Evolutionary conservation across 208 protist species (phyloP), one percentile per base, ranked within the genome.

Genomic region (Herpetomonas samuelpessoai): DNA sequence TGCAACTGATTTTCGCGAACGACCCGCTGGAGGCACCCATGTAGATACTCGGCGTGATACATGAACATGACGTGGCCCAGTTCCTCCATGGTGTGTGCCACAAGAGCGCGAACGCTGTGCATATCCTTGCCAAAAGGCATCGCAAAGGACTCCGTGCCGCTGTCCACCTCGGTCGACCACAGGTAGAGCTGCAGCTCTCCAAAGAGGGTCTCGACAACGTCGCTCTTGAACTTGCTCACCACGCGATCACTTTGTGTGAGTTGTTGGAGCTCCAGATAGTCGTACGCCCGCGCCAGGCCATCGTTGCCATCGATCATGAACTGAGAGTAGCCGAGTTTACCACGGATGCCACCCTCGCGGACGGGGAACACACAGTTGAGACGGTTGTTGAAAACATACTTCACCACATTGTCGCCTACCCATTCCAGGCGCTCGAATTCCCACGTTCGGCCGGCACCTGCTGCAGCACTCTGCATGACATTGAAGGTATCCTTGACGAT

Each of bases 211-310:
- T 96, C 89, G 12, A 96, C 83, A 1, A 93, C 81, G 71, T 96
- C 89, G 65, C 85, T 92, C 59, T 96, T 96, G 59, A 96, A 93
- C 65, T 96, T 96, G 71, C 86, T 93, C 53, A 96, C 89, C 0
- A 96, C 82, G 25, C 75, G 75, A 38, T 80, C 63, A 62, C 83
- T 91, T n/a, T 63, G 26, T 0, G 81, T 86, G 25, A 92, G 65
- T 25, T 81, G 62, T 57, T 96, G 84, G 16, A 96, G 64, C 55
- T 88, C 83, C 25, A 96, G 56, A 49, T 72, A 86, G 62, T 96
- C 89, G 70, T 93, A 93, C 16, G 77, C 82, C 35, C 86, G 79
- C 9, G 84, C 86, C 3, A 96, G 68, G 0, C 86, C 86, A 27
- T 96, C 89, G 69, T 96, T 96, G 49, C 89, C 86, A 57, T 93